phyloP scores from a whole-genome alignment of 2,329 filamentous ascomycete genomes.

The Paramyrothecium sp. region DNA sequence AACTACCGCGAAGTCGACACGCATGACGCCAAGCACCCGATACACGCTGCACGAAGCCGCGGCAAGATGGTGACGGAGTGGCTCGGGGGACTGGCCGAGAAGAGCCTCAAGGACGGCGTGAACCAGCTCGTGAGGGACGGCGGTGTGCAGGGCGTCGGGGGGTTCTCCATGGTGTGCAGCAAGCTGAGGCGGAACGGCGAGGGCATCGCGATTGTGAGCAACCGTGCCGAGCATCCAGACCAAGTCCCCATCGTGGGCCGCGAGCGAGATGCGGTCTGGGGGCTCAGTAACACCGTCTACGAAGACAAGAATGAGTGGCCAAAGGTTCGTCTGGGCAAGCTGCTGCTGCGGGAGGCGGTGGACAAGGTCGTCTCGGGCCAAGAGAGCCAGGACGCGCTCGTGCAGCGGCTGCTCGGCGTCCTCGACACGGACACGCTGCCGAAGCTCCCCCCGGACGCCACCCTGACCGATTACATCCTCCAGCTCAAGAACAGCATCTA shows the following conservation, averaged over 20 bases:
- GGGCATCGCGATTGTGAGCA: slow-evolving; percentile 61
- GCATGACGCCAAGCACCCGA: slow-evolving; percentile 48
- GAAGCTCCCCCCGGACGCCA: slow-evolving; percentile 31
- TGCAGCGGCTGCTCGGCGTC: slow-evolving; percentile 50
- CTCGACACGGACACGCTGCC: slow-evolving; percentile 59
- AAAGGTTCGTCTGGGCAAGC: slow-evolving; percentile 55
- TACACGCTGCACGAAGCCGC: slow-evolving; percentile 55
- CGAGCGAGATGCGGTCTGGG: slow-evolving; percentile 51
- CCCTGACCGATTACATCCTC: slow-evolving; percentile 53
- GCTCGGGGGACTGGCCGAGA: slow-evolving; percentile 49
- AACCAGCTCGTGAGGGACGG: slow-evolving; percentile 48
- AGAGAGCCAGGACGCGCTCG: slow-evolving; percentile 44
- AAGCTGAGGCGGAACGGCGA: slow-evolving; percentile 50
- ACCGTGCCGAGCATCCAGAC: slow-evolving; percentile 50
- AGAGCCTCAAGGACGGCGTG: slow-evolving; percentile 50
- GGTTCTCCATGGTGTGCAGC: slow-evolving; percentile 66
- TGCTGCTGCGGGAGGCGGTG: slow-evolving; percentile 42
- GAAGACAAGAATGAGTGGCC: slow-evolving; percentile 53
- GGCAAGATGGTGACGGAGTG: slow-evolving; percentile 65
- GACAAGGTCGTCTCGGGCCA: slow-evolving; percentile 34
- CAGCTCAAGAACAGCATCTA: slow-evolving; percentile 60
- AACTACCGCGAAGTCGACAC: slow-evolving; percentile 61
- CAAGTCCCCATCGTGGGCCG: slow-evolving; percentile 58
- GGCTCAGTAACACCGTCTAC: slow-evolving; percentile 62
- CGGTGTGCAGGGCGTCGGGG: slow-evolving; percentile 59